Base-by-base conservation (phyloP, 805 yeast species). In the Teunomyces gatunensis region DNA sequence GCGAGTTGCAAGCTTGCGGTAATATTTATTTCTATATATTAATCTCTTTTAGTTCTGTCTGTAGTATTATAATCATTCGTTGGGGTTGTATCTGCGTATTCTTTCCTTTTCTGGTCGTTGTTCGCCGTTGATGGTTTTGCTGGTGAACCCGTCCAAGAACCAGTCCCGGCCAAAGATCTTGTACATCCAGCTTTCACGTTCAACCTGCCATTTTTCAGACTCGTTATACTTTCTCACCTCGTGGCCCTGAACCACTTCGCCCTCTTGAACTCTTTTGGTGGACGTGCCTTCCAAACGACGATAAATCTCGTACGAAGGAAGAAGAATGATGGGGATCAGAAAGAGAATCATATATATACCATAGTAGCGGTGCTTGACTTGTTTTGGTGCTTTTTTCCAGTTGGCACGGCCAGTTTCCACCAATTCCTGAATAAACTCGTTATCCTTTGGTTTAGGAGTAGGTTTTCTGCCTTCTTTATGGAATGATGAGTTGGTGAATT, bases 301-400 rank as follows among this genome's bases (percentile, higher is more conserved):
- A 50, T 61, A 59, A 44, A 73, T 47, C 48, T 71, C 75, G 48
- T 58, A 58, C 2, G 69, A 61, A 1, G 72, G 67, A 20, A 71
- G 50, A 9, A 64, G 42, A 6, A 71, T 49, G 6, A 73, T 48
- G 0, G 78, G 78, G 11, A 73, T 65, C 21, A 74, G 67, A 32
- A 69, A 58, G 20, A 73, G 55, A 2, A 73, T 63, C 55, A 69
- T 51, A 51, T 60, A 70, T 6, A 73, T 58, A 6, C 76, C 77
- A 29, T 63, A 59, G 53, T 70, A 71, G 34, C 74, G 50, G 10
- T 56, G 60, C 49, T 61, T 68, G 17, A 73, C 59, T 37, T 64
- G 74, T 44, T 56, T 53, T 2, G 76, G 75, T 0, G 77, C 77
- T 51, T 65, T 69, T 44, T 71, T 70, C 78, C 78, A 73, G 55